Evolutionary conservation across 148 eudicot species (phyloP).

Genomic region (Dysphania ambrosioides): DNA sequence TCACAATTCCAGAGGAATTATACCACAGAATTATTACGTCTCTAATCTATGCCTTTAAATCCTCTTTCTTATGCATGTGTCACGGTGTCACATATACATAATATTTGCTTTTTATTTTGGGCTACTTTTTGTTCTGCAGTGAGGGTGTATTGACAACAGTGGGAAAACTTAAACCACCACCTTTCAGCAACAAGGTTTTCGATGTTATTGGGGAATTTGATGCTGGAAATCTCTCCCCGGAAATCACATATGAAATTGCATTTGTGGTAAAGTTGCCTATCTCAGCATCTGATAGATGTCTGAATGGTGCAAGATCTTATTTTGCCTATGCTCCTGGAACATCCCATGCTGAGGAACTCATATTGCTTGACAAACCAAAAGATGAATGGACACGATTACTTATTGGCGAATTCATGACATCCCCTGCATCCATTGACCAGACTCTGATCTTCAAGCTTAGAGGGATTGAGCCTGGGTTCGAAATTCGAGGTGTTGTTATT

Average conservation of each 20-base stretch:
- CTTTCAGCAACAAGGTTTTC: conserved; percentile 31
- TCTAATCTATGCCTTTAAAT: no score
- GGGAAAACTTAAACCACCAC: conserved; percentile 31
- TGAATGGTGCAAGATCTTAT: background rate
- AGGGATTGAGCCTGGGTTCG: background rate
- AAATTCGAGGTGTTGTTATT: background rate
- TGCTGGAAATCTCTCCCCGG: conserved; percentile 40
- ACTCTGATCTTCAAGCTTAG: background rate
- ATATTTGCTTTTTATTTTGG: no score
- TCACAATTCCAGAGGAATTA: conserved; percentile 10
- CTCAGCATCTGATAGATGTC: conserved; percentile 43
- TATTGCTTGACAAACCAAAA: background rate
- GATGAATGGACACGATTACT: conserved; percentile 16
- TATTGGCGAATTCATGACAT: conserved; percentile 9
- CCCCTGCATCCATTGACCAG: background rate
- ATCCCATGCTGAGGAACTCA: background rate
- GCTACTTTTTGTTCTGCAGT: background rate
- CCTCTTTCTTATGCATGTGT: no score
- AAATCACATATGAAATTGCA: conserved; percentile 37
- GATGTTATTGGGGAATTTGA: conserved; percentile 47
- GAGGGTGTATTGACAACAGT: conserved; percentile 21
- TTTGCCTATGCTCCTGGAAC: background rate
- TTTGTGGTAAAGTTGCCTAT: conserved; percentile 48
- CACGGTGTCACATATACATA: no score
- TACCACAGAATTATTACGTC: conserved; percentile 15